phyloP scores from a whole-genome alignment of 306 rosid species.

The Albizia julibrissin region DNA sequence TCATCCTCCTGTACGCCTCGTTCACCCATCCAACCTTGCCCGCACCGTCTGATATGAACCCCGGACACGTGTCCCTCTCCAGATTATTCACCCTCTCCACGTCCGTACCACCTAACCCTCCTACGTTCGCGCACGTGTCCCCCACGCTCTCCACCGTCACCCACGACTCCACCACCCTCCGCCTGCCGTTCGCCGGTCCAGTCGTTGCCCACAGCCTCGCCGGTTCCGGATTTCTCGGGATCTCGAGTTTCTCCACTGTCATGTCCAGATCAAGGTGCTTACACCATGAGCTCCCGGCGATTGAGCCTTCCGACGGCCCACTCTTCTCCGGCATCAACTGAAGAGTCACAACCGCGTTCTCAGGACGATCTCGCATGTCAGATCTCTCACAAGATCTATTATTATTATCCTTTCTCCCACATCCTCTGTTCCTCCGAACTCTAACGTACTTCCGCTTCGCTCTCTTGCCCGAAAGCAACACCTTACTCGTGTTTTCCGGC shows the following conservation, averaged over 20 bases:
- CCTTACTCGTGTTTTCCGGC: constrained; percentile 19
- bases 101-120: constrained; percentile 61
- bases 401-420: constrained; percentile 26
- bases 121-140: constrained; percentile 70
- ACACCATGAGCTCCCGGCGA: constrained; percentile 41
- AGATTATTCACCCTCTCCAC: constrained; percentile 59
- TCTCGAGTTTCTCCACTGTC: constrained; percentile 37
- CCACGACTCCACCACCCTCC: constrained; percentile 46
- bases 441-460: constrained; percentile 69
- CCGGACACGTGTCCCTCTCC: constrained; percentile 88
- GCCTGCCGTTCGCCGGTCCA: not conserved
- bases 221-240: constrained; percentile 24
- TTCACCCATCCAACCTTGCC: constrained; percentile 79
- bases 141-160: constrained; percentile 91
- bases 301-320: not conserved
- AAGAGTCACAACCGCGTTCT: constrained; percentile 41
- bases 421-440: constrained; percentile 44
- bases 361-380: not conserved
- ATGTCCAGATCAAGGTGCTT: constrained; percentile 44
- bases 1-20: constrained; percentile 65
- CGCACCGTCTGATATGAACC: constrained; percentile 65
- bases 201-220: not conserved
- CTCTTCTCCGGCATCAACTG: constrained; percentile 61
- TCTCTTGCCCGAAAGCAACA: constrained; percentile 35
- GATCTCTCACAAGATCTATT: constrained; percentile 13